phyloP scores from a whole-genome alignment of 2,329 filamentous ascomycete genomes.

The Malbranchea cinnamomea region DNA sequence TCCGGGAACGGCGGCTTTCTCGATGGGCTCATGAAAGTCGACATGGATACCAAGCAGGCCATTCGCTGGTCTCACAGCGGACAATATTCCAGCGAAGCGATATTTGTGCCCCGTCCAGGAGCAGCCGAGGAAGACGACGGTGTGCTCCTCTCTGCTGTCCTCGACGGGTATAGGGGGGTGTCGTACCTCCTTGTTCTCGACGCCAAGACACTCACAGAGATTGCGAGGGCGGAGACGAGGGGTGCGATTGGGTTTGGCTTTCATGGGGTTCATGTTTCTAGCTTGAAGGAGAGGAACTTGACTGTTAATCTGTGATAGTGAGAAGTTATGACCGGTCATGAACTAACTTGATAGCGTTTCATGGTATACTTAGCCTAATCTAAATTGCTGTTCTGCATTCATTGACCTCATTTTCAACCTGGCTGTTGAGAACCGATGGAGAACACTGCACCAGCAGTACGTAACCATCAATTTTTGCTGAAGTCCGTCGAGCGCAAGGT shows the following conservation, averaged over 20 bases:
- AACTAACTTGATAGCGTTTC: too few relatives aligned
- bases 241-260: slow-evolving; percentile 39
- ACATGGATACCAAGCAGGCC: slow-evolving; percentile 28
- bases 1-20: slow-evolving; percentile 34
- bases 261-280: slow-evolving; percentile 32
- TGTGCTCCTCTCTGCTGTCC: slow-evolving; percentile 36
- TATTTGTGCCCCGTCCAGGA: slow-evolving; percentile 34
- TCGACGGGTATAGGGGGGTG: slow-evolving; percentile 34
- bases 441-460: too few relatives aligned
- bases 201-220: slow-evolving; percentile 34
- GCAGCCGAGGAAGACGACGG: slow-evolving; percentile 36
- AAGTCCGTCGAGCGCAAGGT: too few relatives aligned
- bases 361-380: not conserved
- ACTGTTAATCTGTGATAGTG: not conserved
- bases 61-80: slow-evolving; percentile 32
- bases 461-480: too few relatives aligned
- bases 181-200: slow-evolving; percentile 40
- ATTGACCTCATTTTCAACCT: too few relatives aligned
- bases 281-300: slow-evolving; percentile 4
- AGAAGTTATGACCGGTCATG: too few relatives aligned
- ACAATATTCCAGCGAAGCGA: slow-evolving; percentile 39
- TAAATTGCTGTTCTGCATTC: too few relatives aligned
- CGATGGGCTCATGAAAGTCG: slow-evolving; percentile 39
- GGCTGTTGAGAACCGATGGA: too few relatives aligned
- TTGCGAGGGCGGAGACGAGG: slow-evolving; percentile 36